A percentile compares a stretch with the other conserved stretches of the same genome.
phyloP scores from a whole-genome alignment of 371 early-diverging fungal species.

The Zopfochytrium polystomum region DNA sequence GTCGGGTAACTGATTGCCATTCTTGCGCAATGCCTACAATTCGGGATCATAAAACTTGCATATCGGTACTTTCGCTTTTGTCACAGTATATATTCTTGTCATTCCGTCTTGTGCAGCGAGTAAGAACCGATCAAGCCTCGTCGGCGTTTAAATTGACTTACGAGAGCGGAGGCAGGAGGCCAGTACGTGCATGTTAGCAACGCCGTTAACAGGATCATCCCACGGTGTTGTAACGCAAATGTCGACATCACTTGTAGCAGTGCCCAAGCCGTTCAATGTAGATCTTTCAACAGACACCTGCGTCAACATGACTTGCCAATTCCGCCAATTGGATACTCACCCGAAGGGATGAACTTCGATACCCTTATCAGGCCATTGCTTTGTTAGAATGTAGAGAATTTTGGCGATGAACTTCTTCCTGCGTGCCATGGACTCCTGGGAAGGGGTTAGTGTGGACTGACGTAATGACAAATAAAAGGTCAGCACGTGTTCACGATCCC shows the following conservation, averaged over 20 bases:
- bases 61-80: slow-evolving; percentile 59
- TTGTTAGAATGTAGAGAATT: slow-evolving; percentile 33
- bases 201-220: slow-evolving; percentile 37
- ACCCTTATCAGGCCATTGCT: slow-evolving; percentile 39
- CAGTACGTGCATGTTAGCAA: slow-evolving; percentile 40
- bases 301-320: neutral
- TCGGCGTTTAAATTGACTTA: slow-evolving; percentile 23
- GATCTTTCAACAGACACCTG: slow-evolving; percentile 21
- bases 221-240: slow-evolving; percentile 41
- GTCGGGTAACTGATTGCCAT: neutral
- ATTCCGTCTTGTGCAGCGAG: too few species aligned
- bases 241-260: slow-evolving; percentile 40
- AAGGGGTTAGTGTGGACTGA: slow-evolving; percentile 15
- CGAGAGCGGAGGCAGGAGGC: slow-evolving; percentile 33
- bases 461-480: neutral
- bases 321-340: slow-evolving; percentile 12
- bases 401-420: slow-evolving; percentile 33
- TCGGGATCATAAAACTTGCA: slow-evolving; percentile 65
- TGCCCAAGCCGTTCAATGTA: slow-evolving; percentile 41
- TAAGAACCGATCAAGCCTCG: too few species aligned
- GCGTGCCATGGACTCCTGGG: slow-evolving; percentile 18
- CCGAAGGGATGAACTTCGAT: slow-evolving; percentile 45
- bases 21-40: slow-evolving; percentile 26
- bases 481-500: neutral
- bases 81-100: slow-evolving; percentile 38